A percentile compares a stretch with the other conserved stretches of the same genome.
Conservation (phyloP, 2,329 filamentous ascomycete genomes). For the Endothia cerciana region DNA sequence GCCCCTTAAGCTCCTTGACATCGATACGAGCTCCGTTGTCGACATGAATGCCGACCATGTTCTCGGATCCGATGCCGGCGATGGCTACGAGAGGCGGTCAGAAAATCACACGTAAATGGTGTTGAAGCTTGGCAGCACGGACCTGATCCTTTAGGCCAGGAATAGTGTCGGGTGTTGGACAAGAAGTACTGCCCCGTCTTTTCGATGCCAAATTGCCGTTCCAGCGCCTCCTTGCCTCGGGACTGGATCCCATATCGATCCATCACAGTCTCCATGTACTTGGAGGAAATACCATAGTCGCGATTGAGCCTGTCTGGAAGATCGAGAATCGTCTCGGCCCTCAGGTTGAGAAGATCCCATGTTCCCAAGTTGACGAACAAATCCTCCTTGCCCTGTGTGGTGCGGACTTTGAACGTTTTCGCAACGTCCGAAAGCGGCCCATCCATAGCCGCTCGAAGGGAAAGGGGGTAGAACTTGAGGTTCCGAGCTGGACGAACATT, state of each 20-base stretch:
- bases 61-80: constrained; percentile 48
- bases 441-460: constrained; percentile 29
- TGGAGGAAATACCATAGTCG: constrained; percentile 45
- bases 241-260: constrained; percentile 45
- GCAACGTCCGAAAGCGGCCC: constrained; percentile 38
- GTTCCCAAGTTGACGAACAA: constrained; percentile 35
- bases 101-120: background rate
- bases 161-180: constrained; percentile 50
- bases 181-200: constrained; percentile 43
- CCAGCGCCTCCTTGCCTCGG: constrained; percentile 43
- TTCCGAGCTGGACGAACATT: constrained; percentile 39
- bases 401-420: constrained; percentile 39
- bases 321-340: constrained; percentile 43
- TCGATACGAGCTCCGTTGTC: constrained; percentile 46
- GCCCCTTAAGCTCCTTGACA: constrained; percentile 37
- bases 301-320: constrained; percentile 43
- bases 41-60: constrained; percentile 45
- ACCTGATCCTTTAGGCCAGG: constrained; percentile 54
- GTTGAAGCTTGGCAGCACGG: constrained; percentile 26
- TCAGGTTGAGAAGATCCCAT: constrained; percentile 53
- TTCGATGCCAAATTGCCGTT: constrained; percentile 38
- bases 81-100: constrained; percentile 39
- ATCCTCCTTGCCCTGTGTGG: constrained; percentile 37
- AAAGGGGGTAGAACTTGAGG: constrained; percentile 47
- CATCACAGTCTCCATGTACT: constrained; percentile 39